These are phyloP conservation scores for Lunasporangiospora selenospora DNA, from an alignment of 192 early-diverging fungal species.

Conservation along the genomic window DNA sequence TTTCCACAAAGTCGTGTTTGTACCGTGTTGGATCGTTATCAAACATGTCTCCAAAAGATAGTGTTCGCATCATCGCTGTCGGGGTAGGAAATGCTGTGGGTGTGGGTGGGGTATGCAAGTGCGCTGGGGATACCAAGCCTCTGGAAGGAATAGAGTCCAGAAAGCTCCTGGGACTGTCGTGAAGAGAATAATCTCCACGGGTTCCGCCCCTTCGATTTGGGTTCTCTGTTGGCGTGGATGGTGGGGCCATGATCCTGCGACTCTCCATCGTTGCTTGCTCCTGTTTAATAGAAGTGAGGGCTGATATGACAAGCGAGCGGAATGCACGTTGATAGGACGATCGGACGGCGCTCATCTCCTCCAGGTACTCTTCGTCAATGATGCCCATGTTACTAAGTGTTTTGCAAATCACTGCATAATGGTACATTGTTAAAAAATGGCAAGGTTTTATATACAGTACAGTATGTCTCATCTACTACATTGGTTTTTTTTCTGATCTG, in stretches of 20 bases:
- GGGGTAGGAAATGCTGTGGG: slow-evolving; percentile 3
- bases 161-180: slow-evolving; percentile 9
- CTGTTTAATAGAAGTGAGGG: slow-evolving; percentile 70
- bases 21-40: slow-evolving; percentile 74
- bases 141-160: slow-evolving; percentile 12
- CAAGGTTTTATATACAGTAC: not conserved
- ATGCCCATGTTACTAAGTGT: slow-evolving; percentile 88
- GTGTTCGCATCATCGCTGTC: slow-evolving; percentile 27
- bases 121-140: slow-evolving; percentile 10
- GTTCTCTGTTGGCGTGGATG: slow-evolving; percentile 21
- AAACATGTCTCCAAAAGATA: slow-evolving; percentile 58
- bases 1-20: slow-evolving; percentile 82
- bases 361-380: slow-evolving; percentile 75
- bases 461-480: not conserved
- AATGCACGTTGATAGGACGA: slow-evolving; percentile 89
- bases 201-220: slow-evolving; percentile 7
- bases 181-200: slow-evolving; percentile 10
- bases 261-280: slow-evolving; percentile 49
- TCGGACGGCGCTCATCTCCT: slow-evolving; percentile 85
- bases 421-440: not conserved
- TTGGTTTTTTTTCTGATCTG: not conserved
- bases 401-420: slow-evolving; percentile 72
- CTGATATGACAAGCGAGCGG: slow-evolving; percentile 79
- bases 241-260: slow-evolving; percentile 57
- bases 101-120: slow-evolving; percentile 7